phyloP scores from a whole-genome alignment of 495 filamentous ascomycete genomes.

The Saxophila tyrrhenica region DNA sequence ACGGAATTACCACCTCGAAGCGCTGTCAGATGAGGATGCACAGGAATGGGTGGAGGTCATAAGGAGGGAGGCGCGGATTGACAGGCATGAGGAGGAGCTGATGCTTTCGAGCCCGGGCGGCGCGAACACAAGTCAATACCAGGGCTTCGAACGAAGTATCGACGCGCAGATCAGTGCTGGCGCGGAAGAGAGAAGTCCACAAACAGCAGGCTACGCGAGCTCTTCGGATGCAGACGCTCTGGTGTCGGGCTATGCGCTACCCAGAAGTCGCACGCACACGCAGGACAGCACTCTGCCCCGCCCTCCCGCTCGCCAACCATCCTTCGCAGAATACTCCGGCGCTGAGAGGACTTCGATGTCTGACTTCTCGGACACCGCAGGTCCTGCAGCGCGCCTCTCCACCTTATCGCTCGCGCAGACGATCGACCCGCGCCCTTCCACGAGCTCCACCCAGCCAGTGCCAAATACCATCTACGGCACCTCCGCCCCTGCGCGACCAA shows the following conservation, averaged over 20 bases:
- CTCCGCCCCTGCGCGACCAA: constrained; percentile 12
- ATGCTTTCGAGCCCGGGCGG: constrained; percentile 50
- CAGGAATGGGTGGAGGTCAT: constrained; percentile 82
- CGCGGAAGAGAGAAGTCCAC: constrained; percentile 25
- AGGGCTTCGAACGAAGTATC: constrained; percentile 29
- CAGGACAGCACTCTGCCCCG: constrained; percentile 1
- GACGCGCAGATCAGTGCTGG: constrained; percentile 10
- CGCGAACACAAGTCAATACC: constrained; percentile 24
- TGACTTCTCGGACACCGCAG: constrained; percentile 66
- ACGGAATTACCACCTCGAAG: constrained; percentile 84
- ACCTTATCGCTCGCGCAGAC: constrained; percentile 30
- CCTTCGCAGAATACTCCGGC: constrained; percentile 66
- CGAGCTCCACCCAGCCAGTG: constrained; percentile 9
- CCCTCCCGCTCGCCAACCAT: constrained; percentile 26
- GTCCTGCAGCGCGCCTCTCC: constrained; percentile 31
- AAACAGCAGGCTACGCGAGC: constrained; percentile 37
- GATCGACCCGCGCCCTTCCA: constrained; percentile 14
- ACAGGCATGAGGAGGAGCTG: constrained; percentile 75
- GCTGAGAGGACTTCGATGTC: constrained; percentile 77
- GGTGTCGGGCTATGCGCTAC: constrained; percentile 2
- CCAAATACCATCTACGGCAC: constrained; percentile 15
- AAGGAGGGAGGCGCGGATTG: constrained; percentile 62
- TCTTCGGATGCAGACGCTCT: constrained; percentile 46
- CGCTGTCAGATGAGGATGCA: constrained; percentile 57
- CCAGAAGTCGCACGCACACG: constrained; percentile 7